Percentiles rank a stretch among this genome's conserved stretches.
These are phyloP conservation scores for Blastocystis sp. DNA, from an alignment of 352 stramenopile species.

Conservation along the genomic window DNA sequence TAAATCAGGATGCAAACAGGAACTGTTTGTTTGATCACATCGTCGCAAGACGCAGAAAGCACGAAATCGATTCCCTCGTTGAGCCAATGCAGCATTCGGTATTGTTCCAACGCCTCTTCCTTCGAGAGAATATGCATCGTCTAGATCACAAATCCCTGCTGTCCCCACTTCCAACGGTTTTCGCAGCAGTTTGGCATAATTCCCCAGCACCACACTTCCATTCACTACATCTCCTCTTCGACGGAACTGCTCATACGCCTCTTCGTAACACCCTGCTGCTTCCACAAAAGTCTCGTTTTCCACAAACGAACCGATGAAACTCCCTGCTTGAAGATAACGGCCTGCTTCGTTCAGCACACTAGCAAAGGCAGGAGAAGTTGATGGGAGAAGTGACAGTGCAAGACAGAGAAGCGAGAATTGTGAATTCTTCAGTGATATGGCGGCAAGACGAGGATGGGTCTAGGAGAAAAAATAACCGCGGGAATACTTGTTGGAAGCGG, in stretches of 20 bases:
- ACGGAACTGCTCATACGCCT: background rate
- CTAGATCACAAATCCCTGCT: background rate
- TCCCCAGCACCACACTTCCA: background rate
- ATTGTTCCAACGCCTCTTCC: background rate
- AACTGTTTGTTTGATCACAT: background rate
- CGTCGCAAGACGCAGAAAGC: background rate
- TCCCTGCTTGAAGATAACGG: background rate
- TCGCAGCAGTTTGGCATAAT: background rate
- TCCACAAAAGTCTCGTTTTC: background rate
- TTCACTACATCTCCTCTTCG: background rate
- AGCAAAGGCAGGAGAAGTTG: background rate
- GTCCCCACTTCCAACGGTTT: background rate
- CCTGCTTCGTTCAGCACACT: conserved; percentile 11
- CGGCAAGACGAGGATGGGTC: background rate
- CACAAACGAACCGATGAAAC: background rate
- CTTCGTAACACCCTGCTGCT: background rate
- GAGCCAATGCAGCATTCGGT: background rate
- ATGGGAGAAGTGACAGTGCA: background rate
- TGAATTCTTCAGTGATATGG: background rate
- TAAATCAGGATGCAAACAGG: background rate
- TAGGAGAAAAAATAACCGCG: background rate
- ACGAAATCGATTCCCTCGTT: background rate
- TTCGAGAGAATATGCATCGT: background rate
- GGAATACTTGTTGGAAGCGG: background rate
- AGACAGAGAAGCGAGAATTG: background rate